Base-by-base conservation (phyloP, 2,329 filamentous ascomycete species). In the Cryphonectria parasitica region DNA sequence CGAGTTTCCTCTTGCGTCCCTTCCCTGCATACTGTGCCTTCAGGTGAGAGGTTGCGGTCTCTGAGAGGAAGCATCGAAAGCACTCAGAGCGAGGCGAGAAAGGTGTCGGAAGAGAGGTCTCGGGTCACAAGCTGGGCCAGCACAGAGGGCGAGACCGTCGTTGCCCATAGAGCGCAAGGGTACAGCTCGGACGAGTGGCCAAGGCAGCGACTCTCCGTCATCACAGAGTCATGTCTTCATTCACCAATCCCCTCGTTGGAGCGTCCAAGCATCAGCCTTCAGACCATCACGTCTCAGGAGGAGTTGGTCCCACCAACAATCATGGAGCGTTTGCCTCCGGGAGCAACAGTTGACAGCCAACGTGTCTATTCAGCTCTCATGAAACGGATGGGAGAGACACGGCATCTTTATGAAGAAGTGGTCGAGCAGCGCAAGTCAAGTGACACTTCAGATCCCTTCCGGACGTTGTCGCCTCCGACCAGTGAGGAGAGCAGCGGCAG, bases 51-150 rank as follows among this genome's bases (percentile, higher is more conserved):
- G 69, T 77, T 87, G 61, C 82, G 80, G 66, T 89, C 88, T 10
- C 84, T 85, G 49, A 82, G 85, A 74, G 88, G 87, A 1, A 90
- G 88, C 72, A 74, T 89, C 6, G 86, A 86, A 71, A 89, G 84
- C 71, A 73, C 86, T 2, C 74, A 74, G 31, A 84, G 80, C 67
- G 81, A 82, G 43, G 17, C 10, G 7, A 78, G 78, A 56, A 79
- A 79, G 66, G 76, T 75, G 0, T 82, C 79, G 19, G 85, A 87
- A 54, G 85, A 88, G 28, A 87, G 82, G 73, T 91, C 89, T n/a
- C 82, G 91, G 31, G 88, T 92, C 66, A 92, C 91, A 1, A 94
- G 91, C 77, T 93, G 91, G 91, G 87, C 87, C 5, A 88, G 89
- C 72, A 92, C 91, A 0, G 88, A 87, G 1, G 83, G 84, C 1